Conservation (phyloP, 1,139 yeast genomes). For the Diutina rugosa region DNA sequence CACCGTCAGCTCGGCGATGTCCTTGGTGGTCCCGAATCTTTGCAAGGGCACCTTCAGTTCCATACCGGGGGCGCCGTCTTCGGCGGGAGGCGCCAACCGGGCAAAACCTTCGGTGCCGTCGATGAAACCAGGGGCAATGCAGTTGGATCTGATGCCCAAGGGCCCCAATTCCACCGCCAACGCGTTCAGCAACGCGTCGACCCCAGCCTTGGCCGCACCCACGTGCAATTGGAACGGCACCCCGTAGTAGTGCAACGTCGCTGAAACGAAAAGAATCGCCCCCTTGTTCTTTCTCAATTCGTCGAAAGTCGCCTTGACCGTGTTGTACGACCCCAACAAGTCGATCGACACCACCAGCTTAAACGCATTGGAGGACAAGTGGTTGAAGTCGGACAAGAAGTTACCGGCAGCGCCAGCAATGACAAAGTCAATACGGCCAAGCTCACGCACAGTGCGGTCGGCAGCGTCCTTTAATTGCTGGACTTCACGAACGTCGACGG, state of each 20-base stretch:
- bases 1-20: conserved; percentile 83
- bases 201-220: conserved; percentile 89
- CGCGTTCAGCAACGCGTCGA: conserved; percentile 73
- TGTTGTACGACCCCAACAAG: conserved; percentile 73
- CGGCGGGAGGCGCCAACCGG: conserved; percentile 33
- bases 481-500: conserved; percentile 66
- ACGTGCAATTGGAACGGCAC: conserved; percentile 80
- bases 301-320: conserved; percentile 67
- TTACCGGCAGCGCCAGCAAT: conserved; percentile 97
- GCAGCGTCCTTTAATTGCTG: conserved; percentile 49
- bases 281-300: conserved; percentile 60
- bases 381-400: conserved; percentile 68
- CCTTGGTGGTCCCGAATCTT: conserved; percentile 59
- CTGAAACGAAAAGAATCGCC: conserved; percentile 59
- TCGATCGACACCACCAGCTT: conserved; percentile 77
- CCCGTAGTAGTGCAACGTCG: conserved; percentile 81
- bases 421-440: conserved; percentile 71
- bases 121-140: conserved; percentile 87
- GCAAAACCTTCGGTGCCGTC: conserved; percentile 71
- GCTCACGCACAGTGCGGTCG: conserved; percentile 43
- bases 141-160: conserved; percentile 64
- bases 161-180: conserved; percentile 87
- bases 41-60: conserved; percentile 53
- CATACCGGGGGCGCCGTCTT: conserved; percentile 12
- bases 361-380: conserved; percentile 74